Percentiles rank a stretch among this genome's conserved stretches.
Evolutionary conservation across 177 flowering plant species (phyloP).

Genomic region (Telopea speciosissima): DNA sequence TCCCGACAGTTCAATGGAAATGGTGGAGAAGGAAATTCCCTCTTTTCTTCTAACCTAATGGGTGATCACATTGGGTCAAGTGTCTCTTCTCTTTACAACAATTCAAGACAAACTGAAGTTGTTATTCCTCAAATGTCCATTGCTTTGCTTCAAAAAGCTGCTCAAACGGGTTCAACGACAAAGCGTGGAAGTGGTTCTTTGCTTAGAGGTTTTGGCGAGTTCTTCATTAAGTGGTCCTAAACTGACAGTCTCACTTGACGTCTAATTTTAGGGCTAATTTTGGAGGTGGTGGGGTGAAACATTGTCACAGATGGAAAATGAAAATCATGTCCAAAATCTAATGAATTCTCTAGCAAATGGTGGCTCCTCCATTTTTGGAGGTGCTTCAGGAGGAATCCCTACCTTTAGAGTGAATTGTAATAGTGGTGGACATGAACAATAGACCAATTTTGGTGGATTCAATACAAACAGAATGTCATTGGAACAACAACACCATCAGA

Average conservation of each 20-base stretch:
- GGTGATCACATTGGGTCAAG: too few relatives aligned
- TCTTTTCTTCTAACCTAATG: slow-evolving; percentile 32
- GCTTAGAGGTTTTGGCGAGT: slow-evolving; percentile 40
- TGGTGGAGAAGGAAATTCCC: slow-evolving; percentile 19
- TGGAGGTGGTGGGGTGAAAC: slow-evolving; percentile 18
- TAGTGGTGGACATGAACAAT: too few relatives aligned
- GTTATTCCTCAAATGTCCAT: too few relatives aligned
- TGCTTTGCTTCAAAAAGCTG: slow-evolving; percentile 67
- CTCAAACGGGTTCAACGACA: slow-evolving; percentile 66
- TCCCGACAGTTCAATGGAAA: slow-evolving; percentile 32
- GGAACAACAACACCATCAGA: too few relatives aligned
- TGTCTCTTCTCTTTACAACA: too few relatives aligned
- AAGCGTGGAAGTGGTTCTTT: slow-evolving; percentile 27
- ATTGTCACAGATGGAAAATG: slow-evolving; percentile 33
- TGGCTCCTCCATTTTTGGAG: slow-evolving; percentile 36
- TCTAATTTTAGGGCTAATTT: slow-evolving; percentile 25
- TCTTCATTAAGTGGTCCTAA: slow-evolving; percentile 24
- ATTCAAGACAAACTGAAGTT: too few relatives aligned
- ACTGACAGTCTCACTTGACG: slow-evolving; percentile 18
- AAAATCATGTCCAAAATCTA: slow-evolving; percentile 42
- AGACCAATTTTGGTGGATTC: too few relatives aligned
- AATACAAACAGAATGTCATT: too few relatives aligned
- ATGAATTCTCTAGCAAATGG: slow-evolving; percentile 57
- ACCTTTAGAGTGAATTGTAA: too few relatives aligned
- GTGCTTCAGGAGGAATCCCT: slow-evolving; percentile 18